phyloP scores from a whole-genome alignment of 352 stramenopile species.

The Globisporangium takayamanum region DNA sequence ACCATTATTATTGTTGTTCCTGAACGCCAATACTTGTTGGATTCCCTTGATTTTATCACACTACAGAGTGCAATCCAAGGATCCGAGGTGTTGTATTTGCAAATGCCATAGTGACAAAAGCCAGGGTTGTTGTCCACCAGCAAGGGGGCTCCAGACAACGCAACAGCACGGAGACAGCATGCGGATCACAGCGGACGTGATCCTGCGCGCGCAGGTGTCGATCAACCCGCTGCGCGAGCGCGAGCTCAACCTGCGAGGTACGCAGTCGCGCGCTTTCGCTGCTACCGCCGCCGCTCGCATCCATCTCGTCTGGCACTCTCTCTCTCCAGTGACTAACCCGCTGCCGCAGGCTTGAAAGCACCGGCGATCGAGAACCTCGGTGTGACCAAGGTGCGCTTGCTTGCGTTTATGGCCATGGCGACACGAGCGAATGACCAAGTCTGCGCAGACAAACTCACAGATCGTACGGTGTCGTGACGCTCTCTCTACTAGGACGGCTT shows the following conservation, averaged over 20 bases:
- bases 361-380: slow-evolving; percentile 91
- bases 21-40: no score
- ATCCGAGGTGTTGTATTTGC: neutral
- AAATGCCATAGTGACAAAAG: neutral
- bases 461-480: neutral
- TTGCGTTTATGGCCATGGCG: neutral
- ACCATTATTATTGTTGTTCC: neutral
- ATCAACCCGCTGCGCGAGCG: slow-evolving; percentile 91
- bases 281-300: neutral
- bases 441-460: neutral
- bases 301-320: neutral
- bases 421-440: neutral
- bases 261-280: neutral
- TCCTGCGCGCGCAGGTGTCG: slow-evolving; percentile 82
- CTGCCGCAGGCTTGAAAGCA: slow-evolving; percentile 77
- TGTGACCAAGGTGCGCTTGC: slow-evolving; percentile 70
- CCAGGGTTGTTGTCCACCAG: neutral
- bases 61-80: neutral
- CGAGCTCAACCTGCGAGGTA: slow-evolving; percentile 90
- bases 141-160: neutral
- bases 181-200: slow-evolving; percentile 85
- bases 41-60: neutral
- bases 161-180: slow-evolving; percentile 26
- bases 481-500: slow-evolving; percentile 72
- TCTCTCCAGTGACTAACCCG: slow-evolving; percentile 26